These are phyloP conservation scores for Neocucurbitaria cava DNA, from an alignment of 2,329 filamentous ascomycete genomes.

Conservation along the genomic window DNA sequence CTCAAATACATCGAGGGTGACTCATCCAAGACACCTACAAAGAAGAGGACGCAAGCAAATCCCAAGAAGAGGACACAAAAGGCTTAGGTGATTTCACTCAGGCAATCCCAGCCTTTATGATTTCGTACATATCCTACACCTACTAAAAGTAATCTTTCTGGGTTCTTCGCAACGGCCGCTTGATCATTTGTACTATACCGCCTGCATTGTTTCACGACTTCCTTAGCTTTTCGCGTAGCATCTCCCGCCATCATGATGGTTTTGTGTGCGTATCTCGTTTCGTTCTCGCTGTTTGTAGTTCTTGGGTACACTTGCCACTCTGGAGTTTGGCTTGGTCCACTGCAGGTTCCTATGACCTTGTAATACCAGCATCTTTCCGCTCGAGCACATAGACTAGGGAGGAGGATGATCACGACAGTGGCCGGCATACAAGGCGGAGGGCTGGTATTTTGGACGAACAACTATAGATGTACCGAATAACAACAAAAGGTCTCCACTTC, in stretches of 20 bases:
- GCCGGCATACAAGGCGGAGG: neutral
- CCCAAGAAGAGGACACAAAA: slow-evolving; percentile 50
- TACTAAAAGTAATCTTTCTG: neutral
- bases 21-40: slow-evolving; percentile 50
- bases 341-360: slow-evolving; percentile 14
- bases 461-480: slow-evolving; percentile 10
- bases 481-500: slow-evolving; percentile 16
- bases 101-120: neutral
- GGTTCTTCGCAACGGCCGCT: neutral
- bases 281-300: neutral
- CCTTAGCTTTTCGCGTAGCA: neutral
- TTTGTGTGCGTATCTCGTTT: neutral
- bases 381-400: slow-evolving; percentile 15
- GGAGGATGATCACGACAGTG: neutral
- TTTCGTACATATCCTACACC: neutral
- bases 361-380: slow-evolving; percentile 13
- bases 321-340: slow-evolving; percentile 9
- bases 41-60: slow-evolving; percentile 53
- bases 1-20: slow-evolving; percentile 91
- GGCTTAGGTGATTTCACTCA: neutral
- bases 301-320: slow-evolving; percentile 7
- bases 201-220: neutral
- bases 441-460: slow-evolving; percentile 7
- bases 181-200: neutral
- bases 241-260: neutral